phyloP scores from a whole-genome alignment of 208 protist genomes.

The Naegleria fowleri region DNA sequence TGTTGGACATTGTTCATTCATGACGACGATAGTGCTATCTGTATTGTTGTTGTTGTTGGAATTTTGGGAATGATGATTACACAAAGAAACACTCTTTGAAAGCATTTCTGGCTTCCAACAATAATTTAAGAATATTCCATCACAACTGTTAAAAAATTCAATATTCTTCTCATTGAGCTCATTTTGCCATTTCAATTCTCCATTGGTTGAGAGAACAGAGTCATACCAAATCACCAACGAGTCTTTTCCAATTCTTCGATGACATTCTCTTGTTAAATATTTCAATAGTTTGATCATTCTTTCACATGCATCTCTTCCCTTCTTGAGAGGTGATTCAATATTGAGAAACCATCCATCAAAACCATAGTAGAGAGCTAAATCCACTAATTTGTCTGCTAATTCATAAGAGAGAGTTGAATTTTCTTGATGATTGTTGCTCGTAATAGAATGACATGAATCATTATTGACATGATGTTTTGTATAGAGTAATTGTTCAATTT shows the following conservation, averaged over 20 bases:
- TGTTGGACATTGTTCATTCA: no score
- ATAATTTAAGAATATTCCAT: constrained; percentile 81
- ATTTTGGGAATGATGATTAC: neutral
- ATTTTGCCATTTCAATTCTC: constrained; percentile 66
- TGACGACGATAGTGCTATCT: neutral
- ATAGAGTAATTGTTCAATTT: constrained; percentile 47
- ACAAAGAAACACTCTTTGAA: constrained; percentile 29
- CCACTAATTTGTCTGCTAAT: constrained; percentile 44
- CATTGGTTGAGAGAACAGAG: constrained; percentile 54
- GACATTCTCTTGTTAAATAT: constrained; percentile 24
- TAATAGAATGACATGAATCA: no score
- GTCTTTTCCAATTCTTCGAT: neutral
- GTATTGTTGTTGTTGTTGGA: neutral
- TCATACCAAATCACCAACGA: constrained; percentile 78
- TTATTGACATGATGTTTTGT: neutral
- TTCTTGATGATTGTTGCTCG: neutral
- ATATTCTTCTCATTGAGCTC: constrained; percentile 62
- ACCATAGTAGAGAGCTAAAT: constrained; percentile 56
- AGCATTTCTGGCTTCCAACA: constrained; percentile 60
- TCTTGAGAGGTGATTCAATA: constrained; percentile 50
- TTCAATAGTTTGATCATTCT: constrained; percentile 8
- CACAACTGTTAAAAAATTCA: constrained; percentile 64
- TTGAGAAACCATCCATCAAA: constrained; percentile 87
- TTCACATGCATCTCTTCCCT: neutral
- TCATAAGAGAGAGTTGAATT: neutral